Evolutionary conservation across 2,329 filamentous ascomycete genomes (phyloP), one percentile per base, ranked within the genome.

Genomic region (Ceratocystis papillata): DNA sequence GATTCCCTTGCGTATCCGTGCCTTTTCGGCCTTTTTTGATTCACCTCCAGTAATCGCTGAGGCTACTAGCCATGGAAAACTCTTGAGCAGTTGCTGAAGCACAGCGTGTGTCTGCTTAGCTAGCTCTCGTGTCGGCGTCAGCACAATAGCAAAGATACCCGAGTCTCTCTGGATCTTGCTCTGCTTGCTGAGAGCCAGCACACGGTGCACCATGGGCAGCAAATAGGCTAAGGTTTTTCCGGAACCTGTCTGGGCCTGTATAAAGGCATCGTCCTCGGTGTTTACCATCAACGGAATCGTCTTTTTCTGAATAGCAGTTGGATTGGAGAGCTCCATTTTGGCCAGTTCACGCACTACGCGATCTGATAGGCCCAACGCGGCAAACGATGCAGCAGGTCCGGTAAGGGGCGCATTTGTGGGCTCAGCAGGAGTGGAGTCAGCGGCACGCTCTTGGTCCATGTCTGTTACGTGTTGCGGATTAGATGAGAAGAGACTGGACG

Each of bases 171-270:
- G 87, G 59, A 96, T 83, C 71, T 82, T 79, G 33, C 73, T 75
- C n/a, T 72, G 77, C 72, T 81, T 77, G 80, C 89, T 86, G 37
- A 97, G 81, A 15, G 86, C 82, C 75, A 96, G 84, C 22, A 99
- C 87, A 28, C 91, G 83, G 73, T 99, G 90, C 25, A 99, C 86
- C 60, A 99, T 88, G 1, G 94, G 94, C 5, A 99, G 78, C 3
- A 99, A 81, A 74, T 99, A 99, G n/a, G 94, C 90, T 68, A 99
- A 78, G 0, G 94, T 99, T 78, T 99, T 99, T 77, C 94, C 94
- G 0, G 94, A 99, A 70, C 94, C 94, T 0, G 94, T 99, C 77
- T 99, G 88, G 2, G 94, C 95, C 74, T 97, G 94, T 44, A 99
- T 87, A 72, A 99, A 99, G 1, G 92, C 92, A 78, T 99, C 94